Evolutionary conservation across 768 basidiomycete genomes (phyloP), one percentile per base, ranked within the genome.

Genomic region (Mycena galericulata): DNA sequence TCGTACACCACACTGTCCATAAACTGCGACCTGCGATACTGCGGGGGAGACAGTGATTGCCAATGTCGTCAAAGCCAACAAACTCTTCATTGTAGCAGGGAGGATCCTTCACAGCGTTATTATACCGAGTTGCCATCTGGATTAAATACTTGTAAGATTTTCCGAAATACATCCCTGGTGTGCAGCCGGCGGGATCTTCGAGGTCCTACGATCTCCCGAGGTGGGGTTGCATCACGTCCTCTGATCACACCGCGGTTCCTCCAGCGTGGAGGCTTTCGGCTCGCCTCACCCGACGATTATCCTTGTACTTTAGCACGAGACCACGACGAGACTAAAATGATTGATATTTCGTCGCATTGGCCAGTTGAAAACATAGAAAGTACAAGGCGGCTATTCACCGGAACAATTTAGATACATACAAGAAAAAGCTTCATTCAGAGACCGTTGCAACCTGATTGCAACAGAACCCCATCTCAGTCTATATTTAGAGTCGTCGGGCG

Each of bases 1-100:
- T 72, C 79, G n/a, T 74, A 83, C 83, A 38, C 86, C 87, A 75
- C 87, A 88, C 75, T 88, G 87, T 7, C 86, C 86, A 75, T 79
- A 88, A 63, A 84, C 81, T 32, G 83, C 70, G 43, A 84, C 82
- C 9, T 36, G 34, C 6, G 79, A 76, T 11, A 74, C 65, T 58
- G 74, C 80, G 10, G 77, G 75, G 32, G 76, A 72, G 45, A 81
- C 61, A 22, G 81, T 78, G 54, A 83, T 47, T 7, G 68, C 68
- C 57, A 69, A 64, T 59, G 79, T 75, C 20, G 80, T 75, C 49
- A 82, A 73, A 22, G 77, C 70, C 63, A 77, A 67, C 18, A 82
- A 36, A 60, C 34, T 40, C 57, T 68, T 68, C 70, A 72, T 72
- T 34, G 29, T 53, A 7, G 20, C 24, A 18, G 41, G 26, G 26